A percentile compares a stretch with the other conserved stretches of the same genome.
Conservation (phyloP, 176 grass and related monocot species). For the Leersia perrieri region DNA sequence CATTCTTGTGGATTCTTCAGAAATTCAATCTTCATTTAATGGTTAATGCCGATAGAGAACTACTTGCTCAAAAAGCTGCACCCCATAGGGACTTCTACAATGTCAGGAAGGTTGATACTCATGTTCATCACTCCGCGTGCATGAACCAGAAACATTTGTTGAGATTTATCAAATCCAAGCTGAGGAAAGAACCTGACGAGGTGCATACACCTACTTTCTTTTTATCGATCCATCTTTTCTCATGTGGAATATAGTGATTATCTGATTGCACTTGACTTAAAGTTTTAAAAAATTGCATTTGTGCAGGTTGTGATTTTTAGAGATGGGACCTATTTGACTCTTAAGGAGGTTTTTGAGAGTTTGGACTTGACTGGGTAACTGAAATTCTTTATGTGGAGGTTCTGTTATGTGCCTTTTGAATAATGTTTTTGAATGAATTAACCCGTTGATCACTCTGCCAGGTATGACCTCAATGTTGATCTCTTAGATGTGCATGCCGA, state of each 20-base stretch:
- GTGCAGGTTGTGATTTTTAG: conserved; percentile 94
- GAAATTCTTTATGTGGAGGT: conserved; percentile 15
- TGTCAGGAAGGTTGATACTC: conserved; percentile 96
- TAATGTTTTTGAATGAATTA: neutral
- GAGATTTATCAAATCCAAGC: conserved; percentile 96
- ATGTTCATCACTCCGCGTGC: conserved; percentile 99
- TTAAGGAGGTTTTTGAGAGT: conserved; percentile 96
- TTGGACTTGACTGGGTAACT: conserved; percentile 92
- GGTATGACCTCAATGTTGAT: conserved; percentile 97
- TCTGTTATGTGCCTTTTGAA: neutral
- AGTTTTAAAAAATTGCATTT: conserved; percentile 22
- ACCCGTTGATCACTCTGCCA: conserved; percentile 32
- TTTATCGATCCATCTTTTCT: neutral
- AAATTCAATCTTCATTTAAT: conserved; percentile 98
- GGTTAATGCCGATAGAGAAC: conserved; percentile 93
- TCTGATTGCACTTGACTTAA: conserved; percentile 5
- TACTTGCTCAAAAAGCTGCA: conserved; percentile 97
- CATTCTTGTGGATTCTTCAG: conserved; percentile 41
- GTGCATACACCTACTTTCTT: conserved; percentile 34
- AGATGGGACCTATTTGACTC: conserved; percentile 93
- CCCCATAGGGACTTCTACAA: conserved; percentile 96
- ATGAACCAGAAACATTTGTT: conserved; percentile 98
- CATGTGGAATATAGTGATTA: neutral
- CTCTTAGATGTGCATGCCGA: conserved; percentile 96
- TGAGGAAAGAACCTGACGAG: conserved; percentile 94